Percentiles rank a stretch among this genome's conserved stretches.
Evolutionary conservation across 768 basidiomycete genomes (phyloP).

Genomic region (Russula abietina): DNA sequence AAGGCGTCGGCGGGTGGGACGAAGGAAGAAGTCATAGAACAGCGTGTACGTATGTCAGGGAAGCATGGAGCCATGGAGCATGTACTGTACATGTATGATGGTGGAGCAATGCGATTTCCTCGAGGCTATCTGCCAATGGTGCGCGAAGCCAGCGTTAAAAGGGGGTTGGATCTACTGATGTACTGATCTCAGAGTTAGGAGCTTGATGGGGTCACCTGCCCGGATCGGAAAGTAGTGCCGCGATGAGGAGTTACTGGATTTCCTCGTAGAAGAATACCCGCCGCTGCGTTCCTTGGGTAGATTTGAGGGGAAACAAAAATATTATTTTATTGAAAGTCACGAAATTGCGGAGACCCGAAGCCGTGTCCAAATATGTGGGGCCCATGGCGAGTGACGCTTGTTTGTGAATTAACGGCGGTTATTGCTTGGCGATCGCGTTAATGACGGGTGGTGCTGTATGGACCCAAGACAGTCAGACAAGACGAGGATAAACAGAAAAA

Average conservation of each 20-base stretch:
- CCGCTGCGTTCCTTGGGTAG: background rate
- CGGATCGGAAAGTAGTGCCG: background rate
- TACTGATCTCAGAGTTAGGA: background rate
- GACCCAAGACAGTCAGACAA: background rate
- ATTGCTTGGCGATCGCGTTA: conserved; percentile 4
- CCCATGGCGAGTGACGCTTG: background rate
- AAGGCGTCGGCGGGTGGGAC: background rate
- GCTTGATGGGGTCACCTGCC: background rate
- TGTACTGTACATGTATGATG: background rate
- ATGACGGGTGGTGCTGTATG: background rate
- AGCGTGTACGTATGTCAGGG: background rate
- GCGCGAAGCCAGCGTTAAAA: background rate
- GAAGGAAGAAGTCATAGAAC: background rate
- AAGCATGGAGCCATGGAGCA: too few relatives aligned
- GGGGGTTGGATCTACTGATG: background rate
- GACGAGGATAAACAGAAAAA: background rate
- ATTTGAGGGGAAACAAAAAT: background rate
- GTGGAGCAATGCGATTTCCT: conserved; percentile 4
- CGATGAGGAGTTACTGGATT: background rate
- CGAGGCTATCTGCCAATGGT: background rate
- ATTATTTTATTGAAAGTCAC: background rate
- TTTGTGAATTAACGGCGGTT: background rate
- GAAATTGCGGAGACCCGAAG: background rate
- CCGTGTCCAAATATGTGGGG: background rate
- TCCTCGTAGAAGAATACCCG: background rate